phyloP scores from a whole-genome alignment of 345 rosid species.

The Gynandropsis gynandra region DNA sequence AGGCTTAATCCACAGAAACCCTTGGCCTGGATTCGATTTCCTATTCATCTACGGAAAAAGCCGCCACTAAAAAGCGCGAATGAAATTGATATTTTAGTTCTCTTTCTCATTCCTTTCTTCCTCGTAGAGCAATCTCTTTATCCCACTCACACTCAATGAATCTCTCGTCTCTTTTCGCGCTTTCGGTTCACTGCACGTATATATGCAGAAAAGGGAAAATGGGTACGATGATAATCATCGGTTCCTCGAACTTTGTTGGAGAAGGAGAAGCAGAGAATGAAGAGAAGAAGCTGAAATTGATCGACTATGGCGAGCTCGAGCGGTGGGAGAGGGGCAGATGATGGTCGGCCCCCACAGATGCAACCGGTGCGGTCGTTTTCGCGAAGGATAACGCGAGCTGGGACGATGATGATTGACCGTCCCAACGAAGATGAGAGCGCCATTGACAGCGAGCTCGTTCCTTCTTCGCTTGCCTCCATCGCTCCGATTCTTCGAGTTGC shows the following conservation, averaged over 20 bases:
- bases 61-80: slow-evolving; percentile 13
- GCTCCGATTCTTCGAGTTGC: slow-evolving; percentile 89
- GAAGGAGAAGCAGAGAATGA: not conserved
- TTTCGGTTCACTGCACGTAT: slow-evolving; percentile 12
- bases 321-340: slow-evolving; percentile 40
- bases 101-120: slow-evolving; percentile 52
- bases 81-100: not conserved
- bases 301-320: slow-evolving; percentile 71
- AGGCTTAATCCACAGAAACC: slow-evolving; percentile 8
- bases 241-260: slow-evolving; percentile 12
- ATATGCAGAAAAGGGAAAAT: slow-evolving; percentile 9
- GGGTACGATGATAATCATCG: slow-evolving; percentile 13
- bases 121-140: slow-evolving; percentile 40
- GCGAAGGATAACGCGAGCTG: slow-evolving; percentile 41
- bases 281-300: slow-evolving; percentile 1
- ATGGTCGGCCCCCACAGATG: slow-evolving; percentile 24
- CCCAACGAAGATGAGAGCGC: slow-evolving; percentile 39
- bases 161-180: slow-evolving; percentile 23
- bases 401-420: slow-evolving; percentile 40
- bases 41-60: not conserved
- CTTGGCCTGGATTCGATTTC: slow-evolving; percentile 19
- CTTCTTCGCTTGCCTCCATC: slow-evolving; percentile 62
- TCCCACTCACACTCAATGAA: slow-evolving; percentile 66
- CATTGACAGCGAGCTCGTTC: slow-evolving; percentile 84
- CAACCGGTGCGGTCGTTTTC: slow-evolving; percentile 37